Conservation (phyloP, 2,329 filamentous ascomycete species). For the Claviceps digitariae region DNA sequence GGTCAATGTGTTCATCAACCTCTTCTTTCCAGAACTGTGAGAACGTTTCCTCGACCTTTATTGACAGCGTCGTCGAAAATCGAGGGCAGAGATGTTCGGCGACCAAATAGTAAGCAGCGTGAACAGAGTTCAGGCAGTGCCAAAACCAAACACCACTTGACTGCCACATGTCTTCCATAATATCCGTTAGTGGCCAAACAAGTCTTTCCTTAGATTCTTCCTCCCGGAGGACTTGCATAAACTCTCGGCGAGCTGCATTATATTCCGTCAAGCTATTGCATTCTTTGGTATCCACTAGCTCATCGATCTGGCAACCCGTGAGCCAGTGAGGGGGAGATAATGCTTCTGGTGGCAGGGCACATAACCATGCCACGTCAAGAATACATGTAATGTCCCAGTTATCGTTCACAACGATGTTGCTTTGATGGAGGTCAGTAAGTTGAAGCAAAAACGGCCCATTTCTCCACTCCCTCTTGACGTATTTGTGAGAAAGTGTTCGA, state of each 20-base stretch:
- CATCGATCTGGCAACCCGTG: slow-evolving; percentile 9
- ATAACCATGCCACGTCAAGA: slow-evolving; percentile 23
- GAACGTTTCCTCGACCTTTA: neutral
- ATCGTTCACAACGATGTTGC: slow-evolving; percentile 23
- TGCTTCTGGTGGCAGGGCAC: slow-evolving; percentile 12
- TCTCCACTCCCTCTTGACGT: slow-evolving; percentile 11
- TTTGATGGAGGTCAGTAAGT: slow-evolving; percentile 19
- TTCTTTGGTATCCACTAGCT: slow-evolving; percentile 3
- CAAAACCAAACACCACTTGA: slow-evolving; percentile 4
- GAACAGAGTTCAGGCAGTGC: slow-evolving; percentile 1
- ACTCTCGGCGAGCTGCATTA: slow-evolving; percentile 8
- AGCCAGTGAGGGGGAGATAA: slow-evolving; percentile 12
- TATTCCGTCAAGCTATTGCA: slow-evolving; percentile 7
- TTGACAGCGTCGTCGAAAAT: neutral
- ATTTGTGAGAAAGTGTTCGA: slow-evolving; percentile 12
- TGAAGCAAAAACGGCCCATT: slow-evolving; percentile 16
- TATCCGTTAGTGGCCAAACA: neutral
- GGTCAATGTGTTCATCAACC: neutral
- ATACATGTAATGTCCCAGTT: slow-evolving; percentile 21
- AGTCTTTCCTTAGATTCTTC: slow-evolving; percentile 7
- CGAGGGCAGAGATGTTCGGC: neutral
- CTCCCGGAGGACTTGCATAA: slow-evolving; percentile 9
- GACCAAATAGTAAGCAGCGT: neutral
- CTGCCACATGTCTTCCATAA: slow-evolving; percentile 4
- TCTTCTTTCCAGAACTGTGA: slow-evolving; percentile 1